Evolutionary conservation across 2,329 filamentous ascomycete genomes (phyloP).

Genomic region (Boeremia exigua): DNA sequence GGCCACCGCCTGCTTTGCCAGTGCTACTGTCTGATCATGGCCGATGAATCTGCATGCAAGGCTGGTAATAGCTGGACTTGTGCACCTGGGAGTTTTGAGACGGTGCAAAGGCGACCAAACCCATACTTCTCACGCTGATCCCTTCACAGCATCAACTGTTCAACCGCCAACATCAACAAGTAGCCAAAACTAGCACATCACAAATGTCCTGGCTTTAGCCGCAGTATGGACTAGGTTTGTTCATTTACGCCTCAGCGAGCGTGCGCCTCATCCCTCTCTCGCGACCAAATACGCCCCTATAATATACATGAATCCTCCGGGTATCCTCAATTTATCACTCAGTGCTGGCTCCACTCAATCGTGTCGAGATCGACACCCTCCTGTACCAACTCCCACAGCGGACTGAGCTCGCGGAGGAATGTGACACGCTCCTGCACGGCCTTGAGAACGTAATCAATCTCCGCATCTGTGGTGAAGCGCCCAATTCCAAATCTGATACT

Average conservation of each 20-base stretch:
- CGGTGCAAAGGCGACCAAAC: no score
- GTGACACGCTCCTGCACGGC: slow-evolving; percentile 88
- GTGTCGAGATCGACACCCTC: slow-evolving; percentile 94
- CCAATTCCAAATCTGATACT: slow-evolving; percentile 98
- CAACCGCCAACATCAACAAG: no score
- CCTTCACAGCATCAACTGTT: no score
- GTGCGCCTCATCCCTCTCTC: slow-evolving; percentile 22
- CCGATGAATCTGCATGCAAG: no score
- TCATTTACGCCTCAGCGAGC: slow-evolving; percentile 32
- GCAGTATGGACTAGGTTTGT: neutral
- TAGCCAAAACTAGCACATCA: no score
- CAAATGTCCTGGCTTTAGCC: neutral
- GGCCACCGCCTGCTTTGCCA: slow-evolving; percentile 3
- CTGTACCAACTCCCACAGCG: slow-evolving; percentile 96
- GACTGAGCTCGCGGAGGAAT: slow-evolving; percentile 92
- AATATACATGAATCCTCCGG: slow-evolving; percentile 30
- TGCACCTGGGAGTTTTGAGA: no score
- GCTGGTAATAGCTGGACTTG: no score
- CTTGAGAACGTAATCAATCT: slow-evolving; percentile 97
- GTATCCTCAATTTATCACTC: slow-evolving; percentile 40
- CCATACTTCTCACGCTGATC: no score
- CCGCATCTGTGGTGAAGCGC: slow-evolving; percentile 90
- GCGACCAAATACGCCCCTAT: slow-evolving; percentile 16
- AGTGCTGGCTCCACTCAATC: slow-evolving; percentile 99
- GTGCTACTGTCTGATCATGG: neutral